phyloP scores from a whole-genome alignment of 2,329 filamentous ascomycete genomes.

The Rhinocladiella similis region DNA sequence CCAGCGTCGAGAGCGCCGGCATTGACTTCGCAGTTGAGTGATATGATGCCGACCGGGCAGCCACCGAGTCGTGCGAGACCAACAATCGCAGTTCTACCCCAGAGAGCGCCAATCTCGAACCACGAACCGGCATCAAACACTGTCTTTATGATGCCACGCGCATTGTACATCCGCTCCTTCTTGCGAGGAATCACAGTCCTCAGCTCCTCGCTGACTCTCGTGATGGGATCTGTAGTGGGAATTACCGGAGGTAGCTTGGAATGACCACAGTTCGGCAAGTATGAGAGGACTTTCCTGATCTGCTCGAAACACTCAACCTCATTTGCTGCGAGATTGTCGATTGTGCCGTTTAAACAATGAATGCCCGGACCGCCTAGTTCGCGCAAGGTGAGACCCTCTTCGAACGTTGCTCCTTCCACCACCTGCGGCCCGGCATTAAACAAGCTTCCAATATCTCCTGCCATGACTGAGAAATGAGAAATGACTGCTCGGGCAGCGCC shows the following conservation, averaged over 20 bases:
- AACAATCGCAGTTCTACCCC: conserved; percentile 62
- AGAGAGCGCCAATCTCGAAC: conserved; percentile 65
- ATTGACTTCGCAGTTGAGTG: conserved; percentile 61
- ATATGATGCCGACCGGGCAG: conserved; percentile 60
- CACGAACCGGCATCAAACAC: conserved; percentile 58
- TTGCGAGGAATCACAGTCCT: conserved; percentile 60
- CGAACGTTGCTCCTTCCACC: conserved; percentile 63
- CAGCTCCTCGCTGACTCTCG: conserved; percentile 51
- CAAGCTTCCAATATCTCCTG: conserved; percentile 59
- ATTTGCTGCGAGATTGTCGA: conserved; percentile 63
- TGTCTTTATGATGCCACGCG: conserved; percentile 56
- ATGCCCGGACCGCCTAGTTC: conserved; percentile 62
- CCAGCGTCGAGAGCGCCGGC: conserved; percentile 62
- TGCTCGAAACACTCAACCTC: conserved; percentile 64
- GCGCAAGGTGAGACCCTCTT: conserved; percentile 60
- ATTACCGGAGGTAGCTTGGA: conserved; percentile 52
- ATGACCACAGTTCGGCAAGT: conserved; percentile 59
- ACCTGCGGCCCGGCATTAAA: conserved; percentile 67
- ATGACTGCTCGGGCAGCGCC: conserved; percentile 62
- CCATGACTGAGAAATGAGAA: conserved; percentile 68
- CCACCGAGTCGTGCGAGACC: conserved; percentile 61
- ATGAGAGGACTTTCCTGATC: conserved; percentile 56
- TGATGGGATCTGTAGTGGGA: conserved; percentile 49
- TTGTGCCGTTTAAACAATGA: conserved; percentile 66
- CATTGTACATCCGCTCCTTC: conserved; percentile 61